Conservation (phyloP, 345 rosid genomes). For the Brassica rapa region DNA sequence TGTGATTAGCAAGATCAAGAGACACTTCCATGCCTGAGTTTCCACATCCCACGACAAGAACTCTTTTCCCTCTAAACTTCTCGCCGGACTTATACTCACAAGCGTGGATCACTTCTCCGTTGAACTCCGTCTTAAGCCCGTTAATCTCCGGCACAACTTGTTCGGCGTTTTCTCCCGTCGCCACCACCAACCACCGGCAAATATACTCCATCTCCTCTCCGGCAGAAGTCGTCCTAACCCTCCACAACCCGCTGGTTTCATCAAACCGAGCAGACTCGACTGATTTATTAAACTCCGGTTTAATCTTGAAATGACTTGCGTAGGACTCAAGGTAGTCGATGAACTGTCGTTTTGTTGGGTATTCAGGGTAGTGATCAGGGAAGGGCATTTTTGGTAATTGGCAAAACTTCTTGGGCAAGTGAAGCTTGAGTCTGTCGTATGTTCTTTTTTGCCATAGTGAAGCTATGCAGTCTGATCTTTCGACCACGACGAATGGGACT, state of each 20-base stretch:
- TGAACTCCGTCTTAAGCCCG: conserved; percentile 59
- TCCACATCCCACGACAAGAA: conserved; percentile 90
- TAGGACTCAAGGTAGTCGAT: conserved; percentile 59
- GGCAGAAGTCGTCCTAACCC: conserved; percentile 48
- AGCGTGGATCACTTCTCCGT: conserved; percentile 70
- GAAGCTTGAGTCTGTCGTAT: conserved; percentile 55
- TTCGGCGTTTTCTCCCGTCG: conserved; percentile 96
- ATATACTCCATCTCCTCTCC: conserved; percentile 68
- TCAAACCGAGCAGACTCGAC: conserved; percentile 80
- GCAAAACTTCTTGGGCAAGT: conserved; percentile 54
- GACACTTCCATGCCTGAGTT: conserved; percentile 98
- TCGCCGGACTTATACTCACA: conserved; percentile 78
- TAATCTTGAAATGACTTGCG: conserved; percentile 61
- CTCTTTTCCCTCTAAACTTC: conserved; percentile 61
- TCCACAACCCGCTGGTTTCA: conserved; percentile 75
- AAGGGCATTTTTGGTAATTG: conserved; percentile 54
- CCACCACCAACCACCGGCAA: conserved; percentile 93
- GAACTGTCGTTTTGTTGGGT: conserved; percentile 56
- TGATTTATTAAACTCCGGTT: conserved; percentile 70
- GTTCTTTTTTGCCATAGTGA: conserved; percentile 56
- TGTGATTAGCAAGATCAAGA: conserved; percentile 80
- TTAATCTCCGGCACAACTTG: conserved; percentile 64
- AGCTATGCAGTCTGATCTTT: conserved; percentile 53
- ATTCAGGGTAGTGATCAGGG: conserved; percentile 50
- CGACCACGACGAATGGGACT: conserved; percentile 52